Evolutionary conservation across 2,329 filamentous ascomycete species (phyloP), one percentile per base, ranked within the genome.

Genomic region (Escovopsis weberi): DNA sequence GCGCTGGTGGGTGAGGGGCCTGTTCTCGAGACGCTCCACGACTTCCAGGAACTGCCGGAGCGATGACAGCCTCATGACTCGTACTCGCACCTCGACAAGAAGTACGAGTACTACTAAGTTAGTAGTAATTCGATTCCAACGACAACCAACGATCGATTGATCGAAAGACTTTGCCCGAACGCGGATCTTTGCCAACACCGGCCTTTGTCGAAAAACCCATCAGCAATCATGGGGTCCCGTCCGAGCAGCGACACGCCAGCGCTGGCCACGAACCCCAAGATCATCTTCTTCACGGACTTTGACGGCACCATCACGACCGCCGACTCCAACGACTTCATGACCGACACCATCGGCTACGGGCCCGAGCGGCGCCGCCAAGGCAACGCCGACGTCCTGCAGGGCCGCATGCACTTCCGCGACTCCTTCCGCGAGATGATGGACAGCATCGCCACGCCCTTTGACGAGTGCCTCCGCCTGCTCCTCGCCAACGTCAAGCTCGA

Each of bases 271-370:
- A 78, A 82, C 59, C 88, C 88, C 41, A 83, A 86, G 65, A 84
- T 85, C 69, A 88, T 98, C 69, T 95, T 98, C 75, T 96, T 96
- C 70, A 94, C 88, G 53, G 91, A 98, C 67, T 96, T 96, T 59
- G 91, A 98, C 64, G 91, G 91, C 56, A 96, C 88, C 42, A 89
- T 95, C 59, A 95, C 89, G 39, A 72, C 70, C 43, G 68, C 74
- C 55, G 77, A 80, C 63, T 74, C 69, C 59, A 81, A 80, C 58
- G 75, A 77, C 63, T 75, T 63, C 61, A 68, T 89, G 78, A 95
- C 88, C 45, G 91, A 96, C 68, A 91, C 85, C 64, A 74, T 95
- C 47, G 91, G 91, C 48, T 94, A 81, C 58, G 91, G 91, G 40
- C 57, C 63, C 26, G 77, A 74, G 48, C 74, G 77, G 51, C 85